phyloP scores from a whole-genome alignment of 805 yeast species.

The Ogataea parapolymorpha region DNA sequence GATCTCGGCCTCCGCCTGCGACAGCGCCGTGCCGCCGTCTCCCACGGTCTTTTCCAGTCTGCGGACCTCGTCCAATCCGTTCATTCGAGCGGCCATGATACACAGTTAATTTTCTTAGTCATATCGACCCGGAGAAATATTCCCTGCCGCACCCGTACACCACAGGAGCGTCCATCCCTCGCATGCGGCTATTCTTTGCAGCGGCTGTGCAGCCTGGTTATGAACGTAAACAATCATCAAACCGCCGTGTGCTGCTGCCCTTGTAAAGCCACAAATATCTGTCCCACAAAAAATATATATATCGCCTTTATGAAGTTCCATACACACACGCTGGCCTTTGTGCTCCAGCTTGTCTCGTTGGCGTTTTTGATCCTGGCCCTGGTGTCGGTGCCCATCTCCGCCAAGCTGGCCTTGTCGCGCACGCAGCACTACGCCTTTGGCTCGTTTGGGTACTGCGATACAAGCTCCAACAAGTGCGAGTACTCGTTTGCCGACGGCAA shows the following conservation, averaged over 20 bases:
- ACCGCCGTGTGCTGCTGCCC: conserved; percentile 9
- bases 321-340: conserved; percentile 34
- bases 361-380: conserved; percentile 62
- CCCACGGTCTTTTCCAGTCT: conserved; percentile 8
- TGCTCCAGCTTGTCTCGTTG: conserved; percentile 49
- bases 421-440: conserved; percentile 52
- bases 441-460: conserved; percentile 60
- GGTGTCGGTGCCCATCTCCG: conserved; percentile 58
- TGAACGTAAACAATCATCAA: conserved; percentile 7
- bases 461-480: neutral
- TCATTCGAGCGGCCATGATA: conserved; percentile 12
- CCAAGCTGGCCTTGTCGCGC: conserved; percentile 46
- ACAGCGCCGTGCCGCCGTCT: conserved; percentile 2
- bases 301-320: conserved; percentile 15
- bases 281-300: neutral
- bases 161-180: neutral
- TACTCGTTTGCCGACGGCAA: conserved; percentile 36
- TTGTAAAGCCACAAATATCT: conserved; percentile 1
- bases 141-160: conserved; percentile 1
- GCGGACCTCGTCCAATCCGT: conserved; percentile 15
- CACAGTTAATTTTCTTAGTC: neutral
- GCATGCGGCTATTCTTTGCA: conserved; percentile 6
- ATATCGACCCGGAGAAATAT: neutral
- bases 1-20: conserved; percentile 11
- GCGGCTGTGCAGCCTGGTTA: conserved; percentile 9